A percentile compares a stretch with the other conserved stretches of the same genome.
phyloP scores from a whole-genome alignment of 2,329 filamentous ascomycete species.

The Ceratocystis papillata region DNA sequence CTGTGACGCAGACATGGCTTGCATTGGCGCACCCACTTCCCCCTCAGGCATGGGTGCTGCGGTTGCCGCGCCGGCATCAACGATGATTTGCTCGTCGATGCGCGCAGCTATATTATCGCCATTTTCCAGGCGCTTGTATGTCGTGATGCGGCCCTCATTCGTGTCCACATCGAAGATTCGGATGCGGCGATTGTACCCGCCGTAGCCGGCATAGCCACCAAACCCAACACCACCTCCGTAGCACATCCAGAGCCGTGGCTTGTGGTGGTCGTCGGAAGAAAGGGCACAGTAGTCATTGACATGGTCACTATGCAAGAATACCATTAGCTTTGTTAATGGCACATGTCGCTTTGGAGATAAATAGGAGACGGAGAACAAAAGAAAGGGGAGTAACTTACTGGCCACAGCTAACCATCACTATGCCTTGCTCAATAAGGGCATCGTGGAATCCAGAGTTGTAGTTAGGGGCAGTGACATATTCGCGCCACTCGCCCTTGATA shows the following conservation, averaged over 20 bases:
- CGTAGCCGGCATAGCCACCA: conserved; percentile 88
- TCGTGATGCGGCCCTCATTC: conserved; percentile 76
- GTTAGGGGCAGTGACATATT: conserved; percentile 73
- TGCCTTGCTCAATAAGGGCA: conserved; percentile 72
- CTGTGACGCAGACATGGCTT: conserved; percentile 21
- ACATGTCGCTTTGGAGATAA: not conserved
- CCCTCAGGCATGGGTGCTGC: conserved; percentile 27
- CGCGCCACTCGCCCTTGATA: conserved; percentile 57
- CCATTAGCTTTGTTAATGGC: conserved; percentile 21
- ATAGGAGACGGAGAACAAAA: not conserved
- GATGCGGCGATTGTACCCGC: conserved; percentile 69
- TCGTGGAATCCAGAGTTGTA: conserved; percentile 93
- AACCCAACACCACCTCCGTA: conserved; percentile 88
- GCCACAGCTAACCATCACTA: conserved; percentile 80
- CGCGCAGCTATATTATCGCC: conserved; percentile 41
- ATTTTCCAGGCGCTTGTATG: conserved; percentile 80
- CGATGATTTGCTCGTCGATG: conserved; percentile 55
- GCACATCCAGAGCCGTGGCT: conserved; percentile 87
- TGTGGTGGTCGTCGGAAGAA: conserved; percentile 39
- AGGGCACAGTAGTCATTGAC: conserved; percentile 94
- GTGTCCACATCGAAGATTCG: conserved; percentile 89
- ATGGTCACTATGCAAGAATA: conserved; percentile 54
- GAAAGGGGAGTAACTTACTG: conserved; percentile 53
- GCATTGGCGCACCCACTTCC: conserved; percentile 20
- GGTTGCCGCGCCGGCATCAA: conserved; percentile 47